Percentiles rank a stretch among this genome's conserved stretches.
phyloP scores from a whole-genome alignment of 2,329 filamentous ascomycete species.

The Phialophora tarda region DNA sequence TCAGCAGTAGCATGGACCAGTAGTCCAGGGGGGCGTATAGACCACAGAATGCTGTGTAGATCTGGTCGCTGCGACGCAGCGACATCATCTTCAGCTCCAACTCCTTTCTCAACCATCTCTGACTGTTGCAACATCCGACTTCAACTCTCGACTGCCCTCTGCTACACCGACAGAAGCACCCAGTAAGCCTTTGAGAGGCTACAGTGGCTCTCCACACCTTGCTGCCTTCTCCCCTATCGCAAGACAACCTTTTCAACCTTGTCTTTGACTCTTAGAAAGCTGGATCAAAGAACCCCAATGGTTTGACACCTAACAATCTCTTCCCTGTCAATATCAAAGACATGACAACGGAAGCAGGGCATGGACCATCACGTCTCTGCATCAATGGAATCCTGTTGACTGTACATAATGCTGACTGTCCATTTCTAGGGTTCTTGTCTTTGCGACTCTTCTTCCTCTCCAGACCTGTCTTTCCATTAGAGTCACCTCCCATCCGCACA shows the following conservation, averaged over 20 bases:
- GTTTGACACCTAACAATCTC: slow-evolving; percentile 13
- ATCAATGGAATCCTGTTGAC: background rate
- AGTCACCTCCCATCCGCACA: slow-evolving; percentile 2
- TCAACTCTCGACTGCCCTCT: background rate
- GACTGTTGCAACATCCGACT: background rate
- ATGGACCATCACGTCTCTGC: background rate
- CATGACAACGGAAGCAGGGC: slow-evolving; percentile 4
- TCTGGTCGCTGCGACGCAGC: slow-evolving; percentile 1
- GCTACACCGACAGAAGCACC: background rate
- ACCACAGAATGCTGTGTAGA: background rate
- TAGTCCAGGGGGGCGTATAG: slow-evolving; percentile 11
- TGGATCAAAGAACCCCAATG: slow-evolving; percentile 6
- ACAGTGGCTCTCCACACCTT: background rate
- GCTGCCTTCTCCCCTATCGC: background rate
- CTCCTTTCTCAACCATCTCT: background rate
- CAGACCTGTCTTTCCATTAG: background rate
- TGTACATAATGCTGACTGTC: slow-evolving; percentile 11
- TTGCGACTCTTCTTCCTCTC: background rate
- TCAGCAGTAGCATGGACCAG: slow-evolving; percentile 5
- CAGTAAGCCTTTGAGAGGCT: background rate
- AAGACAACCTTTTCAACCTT: background rate
- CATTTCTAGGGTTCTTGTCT: background rate
- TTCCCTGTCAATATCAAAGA: slow-evolving; percentile 6
- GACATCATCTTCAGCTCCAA: background rate
- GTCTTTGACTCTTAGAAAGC: slow-evolving; percentile 1